phyloP scores from a whole-genome alignment of 1,139 yeast genomes.

The Kodamaea fungicola region DNA sequence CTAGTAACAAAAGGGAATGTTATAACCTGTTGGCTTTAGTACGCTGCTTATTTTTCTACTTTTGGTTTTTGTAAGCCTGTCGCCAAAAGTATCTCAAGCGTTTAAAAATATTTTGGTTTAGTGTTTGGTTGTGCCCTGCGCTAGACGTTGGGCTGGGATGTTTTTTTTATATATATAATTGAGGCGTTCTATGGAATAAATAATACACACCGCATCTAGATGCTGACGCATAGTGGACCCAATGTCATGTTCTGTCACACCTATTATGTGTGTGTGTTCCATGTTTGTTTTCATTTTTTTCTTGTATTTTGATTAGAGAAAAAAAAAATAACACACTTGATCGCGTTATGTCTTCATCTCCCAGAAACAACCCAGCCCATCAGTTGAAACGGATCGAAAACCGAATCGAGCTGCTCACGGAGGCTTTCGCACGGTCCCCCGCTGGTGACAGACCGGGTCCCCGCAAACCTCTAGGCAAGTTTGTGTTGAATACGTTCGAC shows the following conservation, averaged over 20 bases:
- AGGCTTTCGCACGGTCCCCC: constrained; percentile 5
- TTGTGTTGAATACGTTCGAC: constrained; percentile 17
- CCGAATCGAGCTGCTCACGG: constrained; percentile 14
- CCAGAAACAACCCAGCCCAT: background rate
- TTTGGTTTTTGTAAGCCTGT: background rate
- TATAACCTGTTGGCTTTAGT: background rate
- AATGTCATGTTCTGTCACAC: too few species aligned
- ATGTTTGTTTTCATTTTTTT: too few species aligned
- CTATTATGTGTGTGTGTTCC: too few species aligned
- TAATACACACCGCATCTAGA: too few species aligned
- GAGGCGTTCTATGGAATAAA: too few species aligned
- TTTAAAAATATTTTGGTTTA: too few species aligned
- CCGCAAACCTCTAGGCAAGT: constrained; percentile 17
- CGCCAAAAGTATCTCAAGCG: background rate
- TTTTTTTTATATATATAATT: too few species aligned
- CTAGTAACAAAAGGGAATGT: background rate
- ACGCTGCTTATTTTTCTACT: background rate
- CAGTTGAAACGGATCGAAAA: constrained; percentile 14
- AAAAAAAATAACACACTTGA: too few species aligned
- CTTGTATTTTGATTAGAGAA: too few species aligned
- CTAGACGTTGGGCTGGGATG: too few species aligned
- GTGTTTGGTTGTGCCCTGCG: too few species aligned
- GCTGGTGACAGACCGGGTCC: constrained; percentile 1
- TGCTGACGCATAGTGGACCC: too few species aligned
- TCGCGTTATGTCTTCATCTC: background rate